Conservation (phyloP, 2,329 filamentous ascomycete genomes). For the Trichoderma lentiforme region DNA sequence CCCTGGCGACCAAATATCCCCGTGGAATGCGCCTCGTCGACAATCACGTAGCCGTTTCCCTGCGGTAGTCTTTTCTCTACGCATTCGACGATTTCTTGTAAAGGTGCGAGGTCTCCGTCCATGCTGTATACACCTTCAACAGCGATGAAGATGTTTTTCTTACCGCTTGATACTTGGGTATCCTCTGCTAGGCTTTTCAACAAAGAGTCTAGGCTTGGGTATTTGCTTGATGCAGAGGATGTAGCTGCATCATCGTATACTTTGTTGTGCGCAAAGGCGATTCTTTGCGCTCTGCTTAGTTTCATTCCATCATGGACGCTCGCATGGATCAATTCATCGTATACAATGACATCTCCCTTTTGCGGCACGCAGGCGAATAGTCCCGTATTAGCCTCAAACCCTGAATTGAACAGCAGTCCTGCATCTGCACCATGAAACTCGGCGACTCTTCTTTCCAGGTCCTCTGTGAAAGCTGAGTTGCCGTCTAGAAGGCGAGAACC, state of each 20-base stretch:
- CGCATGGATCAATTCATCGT: slow-evolving; percentile 74
- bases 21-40: slow-evolving; percentile 67
- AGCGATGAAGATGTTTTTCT: slow-evolving; percentile 60
- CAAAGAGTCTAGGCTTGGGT: slow-evolving; percentile 27
- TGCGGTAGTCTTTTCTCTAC: slow-evolving; percentile 54
- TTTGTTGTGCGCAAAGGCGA: slow-evolving; percentile 58
- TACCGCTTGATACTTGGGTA: slow-evolving; percentile 37
- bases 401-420: slow-evolving; percentile 55
- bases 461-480: slow-evolving; percentile 44
- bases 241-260: slow-evolving; percentile 26
- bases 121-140: slow-evolving; percentile 76
- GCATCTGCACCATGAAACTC: slow-evolving; percentile 44
- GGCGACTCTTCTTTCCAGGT: slow-evolving; percentile 46
- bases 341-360: slow-evolving; percentile 60
- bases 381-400: slow-evolving; percentile 64
- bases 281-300: slow-evolving; percentile 51
- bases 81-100: slow-evolving; percentile 56
- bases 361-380: slow-evolving; percentile 60
- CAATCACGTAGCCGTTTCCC: slow-evolving; percentile 59
- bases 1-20: slow-evolving; percentile 57
- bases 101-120: slow-evolving; percentile 71
- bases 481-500: slow-evolving; percentile 54
- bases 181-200: slow-evolving; percentile 32
- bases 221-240: neutral
- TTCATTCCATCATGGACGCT: slow-evolving; percentile 77